phyloP scores from a whole-genome alignment of 2,329 filamentous ascomycete genomes.

The Xylaria multiplex region DNA sequence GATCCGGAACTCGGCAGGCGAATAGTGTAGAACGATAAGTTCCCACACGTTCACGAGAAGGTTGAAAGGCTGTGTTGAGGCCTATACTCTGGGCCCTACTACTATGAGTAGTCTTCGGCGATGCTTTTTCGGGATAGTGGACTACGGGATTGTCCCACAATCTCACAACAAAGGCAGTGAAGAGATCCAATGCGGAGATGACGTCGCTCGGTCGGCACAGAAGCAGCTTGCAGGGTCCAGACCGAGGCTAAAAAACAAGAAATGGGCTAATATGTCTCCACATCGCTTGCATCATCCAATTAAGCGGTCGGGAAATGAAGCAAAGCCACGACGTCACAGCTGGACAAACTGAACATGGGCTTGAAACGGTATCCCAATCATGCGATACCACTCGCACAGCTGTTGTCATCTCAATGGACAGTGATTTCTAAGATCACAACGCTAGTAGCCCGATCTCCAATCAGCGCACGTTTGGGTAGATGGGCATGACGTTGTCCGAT shows the following conservation, averaged over 20 bases:
- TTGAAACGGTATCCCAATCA: constrained; percentile 12
- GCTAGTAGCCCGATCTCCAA: constrained; percentile 23
- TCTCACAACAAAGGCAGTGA: constrained; percentile 1
- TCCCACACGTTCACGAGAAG: constrained; percentile 8
- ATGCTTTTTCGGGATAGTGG: neutral
- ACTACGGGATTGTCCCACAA: constrained; percentile 3
- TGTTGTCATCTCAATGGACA: constrained; percentile 20
- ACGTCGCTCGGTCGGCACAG: constrained; percentile 39
- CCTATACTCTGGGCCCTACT: neutral
- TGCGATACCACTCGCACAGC: constrained; percentile 10
- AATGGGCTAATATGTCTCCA: constrained; percentile 26
- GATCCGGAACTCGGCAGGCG: constrained; percentile 29
- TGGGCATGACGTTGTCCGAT: constrained; percentile 32
- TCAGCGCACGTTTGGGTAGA: neutral
- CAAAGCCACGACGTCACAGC: constrained; percentile 47
- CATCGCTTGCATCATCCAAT: constrained; percentile 22
- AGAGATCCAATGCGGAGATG: constrained; percentile 39
- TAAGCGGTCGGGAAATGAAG: constrained; percentile 4
- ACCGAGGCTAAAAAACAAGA: constrained; percentile 27
- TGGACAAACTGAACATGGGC: constrained; percentile 15
- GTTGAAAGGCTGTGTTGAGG: neutral
- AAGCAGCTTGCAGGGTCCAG: neutral
- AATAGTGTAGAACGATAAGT: neutral
- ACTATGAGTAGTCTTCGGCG: neutral
- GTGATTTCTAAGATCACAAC: constrained; percentile 7